Evolutionary conservation across 2,329 filamentous ascomycete species (phyloP).

Genomic region (Cladosporium oxysporum): DNA sequence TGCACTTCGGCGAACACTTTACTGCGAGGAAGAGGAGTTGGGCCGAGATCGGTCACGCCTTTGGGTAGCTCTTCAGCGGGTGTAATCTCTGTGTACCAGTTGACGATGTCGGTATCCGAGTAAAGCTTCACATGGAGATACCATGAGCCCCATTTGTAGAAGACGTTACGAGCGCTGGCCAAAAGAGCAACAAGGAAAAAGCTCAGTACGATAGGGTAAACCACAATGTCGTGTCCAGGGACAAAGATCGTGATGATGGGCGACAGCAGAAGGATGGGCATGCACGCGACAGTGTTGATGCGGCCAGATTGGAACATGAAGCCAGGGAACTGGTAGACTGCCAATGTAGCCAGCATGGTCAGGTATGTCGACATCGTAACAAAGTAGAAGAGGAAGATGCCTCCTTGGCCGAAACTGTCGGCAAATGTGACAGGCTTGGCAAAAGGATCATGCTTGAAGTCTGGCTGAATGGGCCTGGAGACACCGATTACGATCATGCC

Average conservation of each 20-base stretch:
- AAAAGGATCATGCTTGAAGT: too few relatives aligned
- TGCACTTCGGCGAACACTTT: constrained; percentile 49
- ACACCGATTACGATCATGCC: constrained; percentile 46
- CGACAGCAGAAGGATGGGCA: constrained; percentile 59
- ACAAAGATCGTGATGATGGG: constrained; percentile 57
- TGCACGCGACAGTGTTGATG: constrained; percentile 55
- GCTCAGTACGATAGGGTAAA: constrained; percentile 59
- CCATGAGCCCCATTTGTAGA: constrained; percentile 63
- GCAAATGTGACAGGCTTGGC: neutral
- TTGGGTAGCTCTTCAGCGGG: constrained; percentile 42
- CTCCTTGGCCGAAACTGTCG: constrained; percentile 37
- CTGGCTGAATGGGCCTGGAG: constrained; percentile 38
- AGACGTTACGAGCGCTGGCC: constrained; percentile 55
- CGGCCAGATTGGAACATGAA: constrained; percentile 61
- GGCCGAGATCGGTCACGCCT: constrained; percentile 51
- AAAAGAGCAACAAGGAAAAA: constrained; percentile 55
- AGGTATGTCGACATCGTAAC: constrained; percentile 61
- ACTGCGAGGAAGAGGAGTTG: constrained; percentile 50
- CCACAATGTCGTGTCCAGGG: constrained; percentile 54
- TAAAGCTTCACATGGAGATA: constrained; percentile 52
- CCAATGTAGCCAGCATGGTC: constrained; percentile 54
- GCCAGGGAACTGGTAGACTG: constrained; percentile 51
- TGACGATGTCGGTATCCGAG: constrained; percentile 52
- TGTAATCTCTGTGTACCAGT: constrained; percentile 47
- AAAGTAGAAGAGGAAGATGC: constrained; percentile 62